These are phyloP conservation scores for Lumnitzera littorea DNA, from an alignment of 345 rosid genomes.

Conservation along the genomic window DNA sequence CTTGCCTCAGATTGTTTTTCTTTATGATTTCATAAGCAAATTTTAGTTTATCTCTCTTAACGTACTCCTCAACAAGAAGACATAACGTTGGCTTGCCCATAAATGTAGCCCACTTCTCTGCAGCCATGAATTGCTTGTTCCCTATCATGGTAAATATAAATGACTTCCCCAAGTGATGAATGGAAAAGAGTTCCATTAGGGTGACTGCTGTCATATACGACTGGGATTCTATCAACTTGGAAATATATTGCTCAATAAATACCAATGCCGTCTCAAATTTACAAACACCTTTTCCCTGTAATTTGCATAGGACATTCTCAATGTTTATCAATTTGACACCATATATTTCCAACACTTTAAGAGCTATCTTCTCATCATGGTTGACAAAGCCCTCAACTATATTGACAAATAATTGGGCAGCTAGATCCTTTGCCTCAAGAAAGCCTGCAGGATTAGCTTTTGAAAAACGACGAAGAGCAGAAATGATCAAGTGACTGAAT, in stretches of 20 bases:
- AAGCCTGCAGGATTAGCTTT: slow-evolving; percentile 36
- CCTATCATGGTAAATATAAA: slow-evolving; percentile 73
- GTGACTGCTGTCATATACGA: slow-evolving; percentile 72
- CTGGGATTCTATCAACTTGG: slow-evolving; percentile 41
- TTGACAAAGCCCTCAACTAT: slow-evolving; percentile 38
- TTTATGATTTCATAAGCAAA: slow-evolving; percentile 58
- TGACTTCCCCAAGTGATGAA: slow-evolving; percentile 61
- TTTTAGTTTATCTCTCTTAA: slow-evolving; percentile 64
- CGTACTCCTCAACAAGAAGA: slow-evolving; percentile 61
- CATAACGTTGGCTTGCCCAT: slow-evolving; percentile 78
- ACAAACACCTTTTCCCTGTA: slow-evolving; percentile 20
- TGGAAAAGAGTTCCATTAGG: slow-evolving; percentile 70
- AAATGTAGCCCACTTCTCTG: slow-evolving; percentile 92
- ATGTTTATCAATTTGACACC: slow-evolving; percentile 45
- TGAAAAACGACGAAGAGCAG: slow-evolving; percentile 61
- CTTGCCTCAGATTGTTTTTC: slow-evolving; percentile 63
- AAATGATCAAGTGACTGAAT: slow-evolving; percentile 80
- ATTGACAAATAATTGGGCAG: slow-evolving; percentile 50
- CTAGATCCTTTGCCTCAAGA: slow-evolving; percentile 43
- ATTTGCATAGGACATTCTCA: slow-evolving; percentile 37
- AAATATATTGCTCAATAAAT: slow-evolving; percentile 58
- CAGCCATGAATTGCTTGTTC: slow-evolving; percentile 62
- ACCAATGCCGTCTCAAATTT: slow-evolving; percentile 23
- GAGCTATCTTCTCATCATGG: slow-evolving; percentile 54
- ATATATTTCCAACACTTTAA: slow-evolving; percentile 54